These are phyloP conservation scores for Eimeria maxima DNA, from an alignment of 169 alveolate species.

Conservation along the genomic window DNA sequence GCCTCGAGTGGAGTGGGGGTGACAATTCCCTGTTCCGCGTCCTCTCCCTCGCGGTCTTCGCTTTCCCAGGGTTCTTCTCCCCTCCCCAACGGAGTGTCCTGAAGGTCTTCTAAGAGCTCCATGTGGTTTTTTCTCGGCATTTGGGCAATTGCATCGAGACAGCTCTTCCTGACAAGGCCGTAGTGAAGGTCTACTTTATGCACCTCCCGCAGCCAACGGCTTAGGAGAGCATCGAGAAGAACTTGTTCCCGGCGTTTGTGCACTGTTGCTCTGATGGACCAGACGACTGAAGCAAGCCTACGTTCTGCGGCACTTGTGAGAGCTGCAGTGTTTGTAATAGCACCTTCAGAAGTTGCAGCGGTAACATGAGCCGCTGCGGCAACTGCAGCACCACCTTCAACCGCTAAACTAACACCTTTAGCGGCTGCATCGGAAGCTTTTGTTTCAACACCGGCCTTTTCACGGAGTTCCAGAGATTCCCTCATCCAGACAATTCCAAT, in stretches of 20 bases:
- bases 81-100: background rate
- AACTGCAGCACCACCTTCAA: background rate
- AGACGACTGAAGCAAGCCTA: background rate
- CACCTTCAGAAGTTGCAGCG: background rate
- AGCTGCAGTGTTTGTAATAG: background rate
- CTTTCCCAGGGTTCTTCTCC: background rate
- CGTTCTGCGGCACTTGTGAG: background rate
- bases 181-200: background rate
- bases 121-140: background rate
- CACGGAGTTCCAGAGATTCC: background rate
- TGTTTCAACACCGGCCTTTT: background rate
- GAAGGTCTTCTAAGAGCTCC: background rate
- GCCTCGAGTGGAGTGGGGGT: no score
- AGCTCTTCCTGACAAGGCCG: background rate
- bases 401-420: background rate
- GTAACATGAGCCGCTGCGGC: background rate
- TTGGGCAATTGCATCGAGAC: slow-evolving; percentile 5
- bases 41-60: background rate
- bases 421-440: background rate
- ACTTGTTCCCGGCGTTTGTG: background rate
- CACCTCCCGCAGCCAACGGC: slow-evolving; percentile 13
- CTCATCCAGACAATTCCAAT: background rate
- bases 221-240: background rate
- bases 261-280: background rate
- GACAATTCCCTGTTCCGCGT: no score